Base-by-base conservation (phyloP, 2,329 filamentous ascomycete genomes). In the Phaeosphaeriaceae sp. region DNA sequence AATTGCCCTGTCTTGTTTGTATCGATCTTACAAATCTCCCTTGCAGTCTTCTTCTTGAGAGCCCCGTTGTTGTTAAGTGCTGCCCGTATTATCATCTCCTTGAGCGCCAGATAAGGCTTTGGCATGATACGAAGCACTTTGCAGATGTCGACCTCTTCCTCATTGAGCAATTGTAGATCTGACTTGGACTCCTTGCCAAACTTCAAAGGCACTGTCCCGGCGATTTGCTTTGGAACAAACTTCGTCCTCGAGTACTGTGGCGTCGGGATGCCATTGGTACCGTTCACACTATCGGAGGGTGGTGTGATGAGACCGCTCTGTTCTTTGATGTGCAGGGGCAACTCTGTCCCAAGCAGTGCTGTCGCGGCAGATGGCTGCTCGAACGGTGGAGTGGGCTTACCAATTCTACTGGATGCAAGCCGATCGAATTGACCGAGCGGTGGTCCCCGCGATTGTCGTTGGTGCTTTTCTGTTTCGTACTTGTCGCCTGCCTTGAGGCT, bases 81-180 rank as follows among this genome's bases (percentile, higher is more conserved):
- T 75, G 98, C 94, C 69, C 92, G 91, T 52, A 98, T 79, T n/a
- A 98, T 83, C 60, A 91, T 89, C 76, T 97, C 93, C 78, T 99
- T 99, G 78, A 98, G 92, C 72, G 92, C 92, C 5, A 97, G 79
- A 76, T 97, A 99, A 1, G 95, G 92, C 80, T 99, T 99, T 0
- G 95, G 95, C 77, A 95, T 91, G 52, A 99, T 81, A 44, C 93
- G 87, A 15, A 96, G 85, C 42, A 90, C 85, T 67, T 91, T 91
- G 80, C 95, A 99, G 0, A 99, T 81, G 70, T 96, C 92, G 4
- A 87, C 83, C 77, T 99, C 95, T 64, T 96, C 92, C 0, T 88
- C 85, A 0, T 91, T 92, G 45, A 99, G 82, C 0, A 99, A 86
- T 70, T 98, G 95, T 25, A 94, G 79, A 74, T 98, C 95, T 0